Evolutionary conservation across 2,329 filamentous ascomycete genomes (phyloP).

Genomic region (Phialophora tarda): DNA sequence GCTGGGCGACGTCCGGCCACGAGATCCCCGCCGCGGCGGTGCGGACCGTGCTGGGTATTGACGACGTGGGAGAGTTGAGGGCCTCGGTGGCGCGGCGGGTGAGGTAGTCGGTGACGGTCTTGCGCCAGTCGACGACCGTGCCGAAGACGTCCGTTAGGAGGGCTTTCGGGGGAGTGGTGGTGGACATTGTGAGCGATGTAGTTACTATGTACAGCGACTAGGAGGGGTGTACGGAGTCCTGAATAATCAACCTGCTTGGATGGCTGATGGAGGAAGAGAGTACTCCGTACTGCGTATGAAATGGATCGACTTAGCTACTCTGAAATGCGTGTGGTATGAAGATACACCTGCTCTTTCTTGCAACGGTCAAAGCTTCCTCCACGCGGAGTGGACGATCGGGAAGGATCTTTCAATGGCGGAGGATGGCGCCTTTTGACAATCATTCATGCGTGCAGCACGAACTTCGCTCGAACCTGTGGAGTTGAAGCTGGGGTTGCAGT

Average conservation of each 20-base stretch:
- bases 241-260: no score
- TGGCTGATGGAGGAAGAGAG: background rate
- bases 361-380: background rate
- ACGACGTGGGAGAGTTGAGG: slow-evolving; percentile 54
- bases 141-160: slow-evolving; percentile 79
- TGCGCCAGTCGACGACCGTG: slow-evolving; percentile 80
- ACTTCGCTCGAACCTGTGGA: background rate
- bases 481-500: background rate
- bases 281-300: background rate
- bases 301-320: slow-evolving; percentile 2
- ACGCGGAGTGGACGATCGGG: background rate
- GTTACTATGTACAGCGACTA: background rate
- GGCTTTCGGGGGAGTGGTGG: slow-evolving; percentile 55
- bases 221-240: background rate
- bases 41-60: slow-evolving; percentile 56
- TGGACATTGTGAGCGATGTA: slow-evolving; percentile 31
- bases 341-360: background rate
- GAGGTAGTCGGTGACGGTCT: slow-evolving; percentile 67
- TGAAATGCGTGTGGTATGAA: background rate
- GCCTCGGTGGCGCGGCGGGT: slow-evolving; percentile 55
- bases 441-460: background rate
- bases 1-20: slow-evolving; percentile 69
- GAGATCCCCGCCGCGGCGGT: slow-evolving; percentile 60
- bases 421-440: slow-evolving; percentile 10
- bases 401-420: background rate